Percentiles rank a stretch among this genome's conserved stretches.
Conservation (phyloP, 495 filamentous ascomycete genomes). For the Penicillium arizonense region DNA sequence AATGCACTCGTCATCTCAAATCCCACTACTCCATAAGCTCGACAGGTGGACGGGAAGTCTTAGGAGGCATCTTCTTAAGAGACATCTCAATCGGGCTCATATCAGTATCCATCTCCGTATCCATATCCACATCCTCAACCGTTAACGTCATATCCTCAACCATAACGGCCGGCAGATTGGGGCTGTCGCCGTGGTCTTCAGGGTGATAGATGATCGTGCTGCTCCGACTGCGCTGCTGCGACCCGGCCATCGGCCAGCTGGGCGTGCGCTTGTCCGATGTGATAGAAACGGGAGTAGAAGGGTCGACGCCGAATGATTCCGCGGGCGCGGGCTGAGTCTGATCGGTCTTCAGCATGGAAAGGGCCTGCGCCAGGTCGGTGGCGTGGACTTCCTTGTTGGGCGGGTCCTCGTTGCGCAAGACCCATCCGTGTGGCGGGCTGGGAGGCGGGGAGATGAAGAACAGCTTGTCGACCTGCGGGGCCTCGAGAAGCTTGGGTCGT, state of each 20-base stretch:
- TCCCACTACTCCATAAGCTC: constrained; percentile 72
- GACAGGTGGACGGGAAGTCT: constrained; percentile 83
- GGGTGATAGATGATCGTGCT: constrained; percentile 76
- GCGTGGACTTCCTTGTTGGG: constrained; percentile 94
- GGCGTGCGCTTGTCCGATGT: constrained; percentile 38
- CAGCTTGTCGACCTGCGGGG: constrained; percentile 83
- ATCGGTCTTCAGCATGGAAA: constrained; percentile 62
- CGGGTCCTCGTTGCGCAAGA: constrained; percentile 81
- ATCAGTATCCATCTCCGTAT: constrained; percentile 27
- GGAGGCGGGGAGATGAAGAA: constrained; percentile 98
- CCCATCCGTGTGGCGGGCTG: constrained; percentile 89
- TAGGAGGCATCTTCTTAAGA: constrained; percentile 58
- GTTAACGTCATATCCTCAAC: constrained; percentile 83
- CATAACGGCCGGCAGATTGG: constrained; percentile 80
- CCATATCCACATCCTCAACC: constrained; percentile 36
- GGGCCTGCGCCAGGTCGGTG: constrained; percentile 78
- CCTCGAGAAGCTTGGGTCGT: constrained; percentile 58
- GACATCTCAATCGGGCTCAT: constrained; percentile 45
- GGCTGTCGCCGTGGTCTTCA: constrained; percentile 69
- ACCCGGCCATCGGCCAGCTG: constrained; percentile 34
- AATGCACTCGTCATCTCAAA: neutral
- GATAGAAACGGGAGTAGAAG: constrained; percentile 36
- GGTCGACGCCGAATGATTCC: constrained; percentile 14
- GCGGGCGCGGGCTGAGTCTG: constrained; percentile 14
- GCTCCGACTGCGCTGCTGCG: constrained; percentile 54